These are phyloP conservation scores for Triticum dicoccoides DNA, from an alignment of 176 grass and related monocot species.

Conservation along the genomic window DNA sequence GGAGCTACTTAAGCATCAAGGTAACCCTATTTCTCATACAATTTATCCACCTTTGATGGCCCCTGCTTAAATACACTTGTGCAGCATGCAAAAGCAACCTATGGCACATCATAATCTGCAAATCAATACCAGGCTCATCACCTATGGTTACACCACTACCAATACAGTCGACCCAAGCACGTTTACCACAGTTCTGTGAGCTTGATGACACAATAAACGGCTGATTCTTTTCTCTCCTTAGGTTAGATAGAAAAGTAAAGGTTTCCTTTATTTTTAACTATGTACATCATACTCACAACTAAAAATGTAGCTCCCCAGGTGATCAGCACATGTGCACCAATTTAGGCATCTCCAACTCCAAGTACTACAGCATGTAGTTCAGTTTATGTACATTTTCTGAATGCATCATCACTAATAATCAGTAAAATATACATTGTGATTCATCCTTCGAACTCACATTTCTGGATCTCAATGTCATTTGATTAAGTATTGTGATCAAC, in stretches of 20 bases:
- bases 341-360: not conserved
- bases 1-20: not conserved
- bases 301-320: not conserved
- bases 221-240: not conserved
- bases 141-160: not conserved
- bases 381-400: constrained; percentile 14
- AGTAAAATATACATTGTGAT: not conserved
- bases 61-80: not conserved
- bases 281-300: not conserved
- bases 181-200: not conserved
- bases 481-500: constrained; percentile 1
- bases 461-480: not conserved
- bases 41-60: not conserved
- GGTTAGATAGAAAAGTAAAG: not conserved
- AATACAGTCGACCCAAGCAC: not conserved
- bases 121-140: not conserved
- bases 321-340: not conserved
- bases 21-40: not conserved
- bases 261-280: not conserved
- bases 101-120: not conserved
- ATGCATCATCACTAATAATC: constrained; percentile 1
- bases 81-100: not conserved
- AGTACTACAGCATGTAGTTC: not conserved
- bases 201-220: not conserved
- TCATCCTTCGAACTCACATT: not conserved